Evolutionary conservation across 2,329 filamentous ascomycete species (phyloP), one percentile per base, ranked within the genome.

Genomic region (Emericellopsis atlantica): DNA sequence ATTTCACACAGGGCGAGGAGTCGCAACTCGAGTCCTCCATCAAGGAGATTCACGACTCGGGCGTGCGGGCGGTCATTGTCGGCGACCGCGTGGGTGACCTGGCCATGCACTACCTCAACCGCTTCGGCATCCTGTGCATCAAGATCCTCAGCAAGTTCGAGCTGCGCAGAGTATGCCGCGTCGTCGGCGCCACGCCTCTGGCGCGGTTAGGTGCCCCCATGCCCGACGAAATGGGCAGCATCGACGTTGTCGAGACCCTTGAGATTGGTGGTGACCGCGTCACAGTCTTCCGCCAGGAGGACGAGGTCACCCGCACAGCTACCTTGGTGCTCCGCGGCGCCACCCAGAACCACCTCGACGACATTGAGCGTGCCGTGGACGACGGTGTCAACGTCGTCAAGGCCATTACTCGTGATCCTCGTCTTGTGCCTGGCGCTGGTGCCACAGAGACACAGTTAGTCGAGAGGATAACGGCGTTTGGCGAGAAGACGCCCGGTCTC

Each of bases 341-440:
- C 16, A 98, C 92, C 5, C 90, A 96, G 65, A 98, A 98, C 69
- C 87, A 96, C 62, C 79, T 98, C 21, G 92, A 98, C 56, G 92
- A 98, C 53, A 76, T 98, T 31, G 92, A 98, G 72, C 82, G 92
- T 48, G 92, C 92, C 39, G 89, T 98, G 43, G 92, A 98, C 54
- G 92, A 98, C 51, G 92, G 92, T 49, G 92, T 98, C 60, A 98
- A 96, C 57, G 93, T 94, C 40, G 84, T 98, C 61, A 98, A 98
- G 70, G 92, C 92, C 49, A 93, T 98, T 60, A 96, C 92, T 46
- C 85, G 85, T 59, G 93, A 98, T 58, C 70, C 90, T 6, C 77
- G 89, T 48, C 73, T 98, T 44, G 89, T 98, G 1, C 88, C 92
- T 32, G 92, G 92, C 49, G 92, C 92, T 24, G 93, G 92, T 54